Evolutionary conservation across 2,329 filamentous ascomycete genomes (phyloP).

Genomic region (Penicillium psychrosexuale): DNA sequence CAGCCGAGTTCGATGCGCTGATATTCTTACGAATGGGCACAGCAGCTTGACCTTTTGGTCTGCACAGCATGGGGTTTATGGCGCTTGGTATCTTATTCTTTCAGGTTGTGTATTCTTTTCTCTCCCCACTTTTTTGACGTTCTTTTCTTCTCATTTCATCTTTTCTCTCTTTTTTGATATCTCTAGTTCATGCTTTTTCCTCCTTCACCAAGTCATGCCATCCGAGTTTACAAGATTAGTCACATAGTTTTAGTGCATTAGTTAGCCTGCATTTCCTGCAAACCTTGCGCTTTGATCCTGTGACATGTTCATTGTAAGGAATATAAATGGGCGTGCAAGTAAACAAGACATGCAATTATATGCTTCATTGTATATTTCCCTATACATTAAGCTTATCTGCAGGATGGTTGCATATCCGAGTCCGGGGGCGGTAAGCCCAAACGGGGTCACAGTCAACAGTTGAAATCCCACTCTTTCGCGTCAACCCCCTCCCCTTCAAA

Average conservation of each 20-base stretch:
- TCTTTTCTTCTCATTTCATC: not conserved
- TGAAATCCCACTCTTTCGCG: slow-evolving; percentile 18
- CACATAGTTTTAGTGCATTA: slow-evolving; percentile 9
- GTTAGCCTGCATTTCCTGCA: slow-evolving; percentile 8
- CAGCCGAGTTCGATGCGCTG: slow-evolving; percentile 15
- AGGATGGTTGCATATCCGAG: slow-evolving; percentile 6
- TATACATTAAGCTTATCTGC: slow-evolving; percentile 10
- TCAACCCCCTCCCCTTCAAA: slow-evolving; percentile 1
- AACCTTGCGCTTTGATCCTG: not conserved
- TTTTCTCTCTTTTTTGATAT: not conserved
- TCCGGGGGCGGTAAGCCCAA: slow-evolving; percentile 23
- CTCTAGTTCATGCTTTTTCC: not conserved
- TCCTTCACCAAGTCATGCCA: not conserved
- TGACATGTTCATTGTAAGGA: not conserved
- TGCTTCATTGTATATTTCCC: not conserved
- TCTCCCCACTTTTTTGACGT: not conserved
- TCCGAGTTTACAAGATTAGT: not conserved
- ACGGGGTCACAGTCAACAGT: slow-evolving; percentile 23
- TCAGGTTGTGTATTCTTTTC: slow-evolving; percentile 13
- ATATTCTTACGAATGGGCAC: slow-evolving; percentile 9
- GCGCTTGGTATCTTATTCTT: slow-evolving; percentile 32
- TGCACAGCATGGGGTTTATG: slow-evolving; percentile 45
- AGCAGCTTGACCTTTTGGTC: slow-evolving; percentile 29
- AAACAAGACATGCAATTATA: not conserved
- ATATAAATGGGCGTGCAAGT: not conserved